These are phyloP conservation scores for Pseudoperonospora humuli DNA, from an alignment of 352 stramenopile genomes.

Conservation along the genomic window DNA sequence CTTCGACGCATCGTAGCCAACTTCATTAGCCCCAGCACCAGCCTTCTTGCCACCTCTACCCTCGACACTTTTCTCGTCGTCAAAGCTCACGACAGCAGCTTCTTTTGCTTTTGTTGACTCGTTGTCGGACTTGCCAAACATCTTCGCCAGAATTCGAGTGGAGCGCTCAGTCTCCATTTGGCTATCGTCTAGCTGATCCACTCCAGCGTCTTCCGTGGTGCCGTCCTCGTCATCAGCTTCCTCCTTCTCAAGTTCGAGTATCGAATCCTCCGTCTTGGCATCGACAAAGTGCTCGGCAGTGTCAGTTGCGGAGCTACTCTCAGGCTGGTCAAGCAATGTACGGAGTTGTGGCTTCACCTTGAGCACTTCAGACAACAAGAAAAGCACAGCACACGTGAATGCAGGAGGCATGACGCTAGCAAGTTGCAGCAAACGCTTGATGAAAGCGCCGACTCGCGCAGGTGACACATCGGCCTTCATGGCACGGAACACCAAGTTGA, in stretches of 20 bases:
- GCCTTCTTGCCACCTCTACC: constrained; percentile 2
- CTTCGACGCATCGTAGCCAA: constrained; percentile 77
- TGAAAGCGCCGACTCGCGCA: constrained; percentile 83
- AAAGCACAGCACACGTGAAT: constrained; percentile 90
- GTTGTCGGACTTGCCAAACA: constrained; percentile 41
- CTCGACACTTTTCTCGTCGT: constrained; percentile 19
- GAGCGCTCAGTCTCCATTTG: constrained; percentile 45
- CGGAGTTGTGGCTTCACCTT: constrained; percentile 75
- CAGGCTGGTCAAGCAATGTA: constrained; percentile 61
- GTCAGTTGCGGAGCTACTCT: constrained; percentile 14
- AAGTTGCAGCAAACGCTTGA: constrained; percentile 91
- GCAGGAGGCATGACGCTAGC: constrained; percentile 73
- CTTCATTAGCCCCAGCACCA: constrained; percentile 6
- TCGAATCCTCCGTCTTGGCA: constrained; percentile 27
- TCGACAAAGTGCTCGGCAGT: constrained; percentile 46
- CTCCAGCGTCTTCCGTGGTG: constrained; percentile 18
- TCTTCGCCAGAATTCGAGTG: constrained; percentile 45
- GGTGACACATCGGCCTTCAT: constrained; percentile 91
- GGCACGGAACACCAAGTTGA: constrained; percentile 97
- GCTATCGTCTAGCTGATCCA: constrained; percentile 29
- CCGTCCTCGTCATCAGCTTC: constrained; percentile 32
- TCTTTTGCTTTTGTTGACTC: constrained; percentile 12
- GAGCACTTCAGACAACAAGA: constrained; percentile 93
- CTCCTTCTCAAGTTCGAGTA: constrained; percentile 34
- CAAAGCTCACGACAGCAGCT: constrained; percentile 28